A percentile compares a stretch with the other conserved stretches of the same genome.
Conservation (phyloP, 202 grass and related monocot species). For the Hordeum pubiflorum region DNA sequence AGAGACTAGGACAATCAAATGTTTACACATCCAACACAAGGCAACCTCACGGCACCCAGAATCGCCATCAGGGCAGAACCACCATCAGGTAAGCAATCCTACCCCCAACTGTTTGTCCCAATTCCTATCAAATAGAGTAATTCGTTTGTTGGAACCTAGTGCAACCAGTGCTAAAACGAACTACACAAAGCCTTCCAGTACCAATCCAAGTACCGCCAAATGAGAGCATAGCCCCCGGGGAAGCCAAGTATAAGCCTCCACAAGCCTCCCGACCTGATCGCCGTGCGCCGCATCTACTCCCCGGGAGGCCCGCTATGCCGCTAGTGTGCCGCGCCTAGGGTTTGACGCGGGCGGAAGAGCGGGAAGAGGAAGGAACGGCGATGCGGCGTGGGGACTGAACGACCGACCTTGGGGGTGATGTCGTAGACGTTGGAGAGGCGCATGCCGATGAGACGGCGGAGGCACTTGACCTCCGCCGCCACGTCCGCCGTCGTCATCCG, state of each 20-base stretch:
- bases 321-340: background rate
- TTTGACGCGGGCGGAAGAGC: background rate
- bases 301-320: background rate
- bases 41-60: background rate
- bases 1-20: background rate
- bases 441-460: conserved; percentile 95
- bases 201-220: background rate
- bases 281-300: background rate
- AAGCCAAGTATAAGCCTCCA: background rate
- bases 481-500: conserved; percentile 95
- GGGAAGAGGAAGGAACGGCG: background rate
- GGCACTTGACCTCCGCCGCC: conserved; percentile 98
- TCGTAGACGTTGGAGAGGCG: conserved; percentile 98
- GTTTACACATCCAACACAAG: background rate
- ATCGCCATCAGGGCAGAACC: background rate
- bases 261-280: background rate
- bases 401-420: conserved; percentile 71
- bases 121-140: background rate
- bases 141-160: background rate
- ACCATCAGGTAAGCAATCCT: background rate
- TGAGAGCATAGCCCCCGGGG: background rate
- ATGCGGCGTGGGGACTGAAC: background rate
- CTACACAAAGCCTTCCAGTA: background rate
- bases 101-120: background rate
- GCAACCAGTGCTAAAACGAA: background rate